Percentiles rank a stretch among this genome's conserved stretches.
phyloP scores from a whole-genome alignment of 164 flowering plant species.

The Liriodendron chinense region DNA sequence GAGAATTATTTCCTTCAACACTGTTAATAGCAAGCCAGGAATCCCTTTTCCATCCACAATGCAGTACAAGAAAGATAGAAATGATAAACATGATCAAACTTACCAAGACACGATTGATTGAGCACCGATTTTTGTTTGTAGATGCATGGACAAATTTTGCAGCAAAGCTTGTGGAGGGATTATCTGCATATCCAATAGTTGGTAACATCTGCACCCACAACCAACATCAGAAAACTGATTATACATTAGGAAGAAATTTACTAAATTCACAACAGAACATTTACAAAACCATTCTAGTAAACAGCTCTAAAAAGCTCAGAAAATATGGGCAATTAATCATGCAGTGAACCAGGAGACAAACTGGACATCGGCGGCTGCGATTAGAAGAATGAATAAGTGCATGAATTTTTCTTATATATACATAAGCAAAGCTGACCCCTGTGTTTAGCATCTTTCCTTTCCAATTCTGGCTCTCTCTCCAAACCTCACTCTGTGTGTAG shows the following conservation, averaged over 20 bases:
- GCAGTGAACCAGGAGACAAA: too few species aligned
- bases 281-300: too few species aligned
- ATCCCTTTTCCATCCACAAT: neutral
- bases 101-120: slow-evolving; percentile 94
- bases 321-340: too few species aligned
- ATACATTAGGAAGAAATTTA: neutral
- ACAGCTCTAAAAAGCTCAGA: too few species aligned
- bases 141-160: slow-evolving; percentile 98
- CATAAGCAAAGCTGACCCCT: too few species aligned
- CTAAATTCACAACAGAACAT: neutral
- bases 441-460: too few species aligned
- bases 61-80: neutral
- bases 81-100: slow-evolving; percentile 22
- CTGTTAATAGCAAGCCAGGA: neutral
- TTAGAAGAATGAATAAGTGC: too few species aligned
- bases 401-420: too few species aligned
- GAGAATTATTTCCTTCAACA: neutral
- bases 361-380: too few species aligned
- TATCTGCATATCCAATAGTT: slow-evolving; percentile 79
- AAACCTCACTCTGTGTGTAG: too few species aligned
- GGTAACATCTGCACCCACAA: slow-evolving; percentile 77
- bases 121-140: slow-evolving; percentile 86
- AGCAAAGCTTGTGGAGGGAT: slow-evolving; percentile 94
- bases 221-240: slow-evolving; percentile 10
- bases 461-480: too few species aligned